These are phyloP conservation scores for Amphirosellinia nigrospora DNA, from an alignment of 495 filamentous ascomycete species.

Conservation along the genomic window DNA sequence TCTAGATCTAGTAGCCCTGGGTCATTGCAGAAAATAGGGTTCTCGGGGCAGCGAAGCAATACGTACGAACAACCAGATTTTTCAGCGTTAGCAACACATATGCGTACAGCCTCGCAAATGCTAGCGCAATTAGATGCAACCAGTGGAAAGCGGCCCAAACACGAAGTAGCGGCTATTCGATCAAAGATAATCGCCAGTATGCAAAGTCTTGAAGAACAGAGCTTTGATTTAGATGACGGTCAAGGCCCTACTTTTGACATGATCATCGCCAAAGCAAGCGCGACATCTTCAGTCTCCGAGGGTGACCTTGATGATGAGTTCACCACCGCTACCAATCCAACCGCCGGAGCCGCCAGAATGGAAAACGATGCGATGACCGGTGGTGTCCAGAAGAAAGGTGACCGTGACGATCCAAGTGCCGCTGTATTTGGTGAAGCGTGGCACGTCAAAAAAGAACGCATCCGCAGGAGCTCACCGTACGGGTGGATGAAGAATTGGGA, in stretches of 20 bases:
- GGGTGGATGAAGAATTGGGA: conserved; percentile 84
- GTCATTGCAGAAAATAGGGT: conserved; percentile 56
- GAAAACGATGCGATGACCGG: conserved; percentile 82
- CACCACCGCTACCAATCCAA: conserved; percentile 59
- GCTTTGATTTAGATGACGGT: conserved; percentile 67
- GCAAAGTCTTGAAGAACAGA: conserved; percentile 82
- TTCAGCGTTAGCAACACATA: conserved; percentile 77
- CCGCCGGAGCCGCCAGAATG: conserved; percentile 76
- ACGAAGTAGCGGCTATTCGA: conserved; percentile 76
- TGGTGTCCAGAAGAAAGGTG: conserved; percentile 74
- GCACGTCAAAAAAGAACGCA: conserved; percentile 76
- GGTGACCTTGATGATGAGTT: conserved; percentile 53
- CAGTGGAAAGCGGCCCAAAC: conserved; percentile 70
- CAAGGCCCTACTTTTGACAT: conserved; percentile 71
- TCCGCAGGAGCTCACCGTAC: conserved; percentile 74
- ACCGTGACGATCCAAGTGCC: conserved; percentile 79
- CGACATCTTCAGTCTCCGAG: conserved; percentile 41
- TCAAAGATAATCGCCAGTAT: conserved; percentile 82
- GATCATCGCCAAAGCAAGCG: conserved; percentile 67
- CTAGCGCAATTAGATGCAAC: conserved; percentile 76
- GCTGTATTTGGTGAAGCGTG: conserved; percentile 81
- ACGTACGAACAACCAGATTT: conserved; percentile 69
- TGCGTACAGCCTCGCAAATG: conserved; percentile 82
- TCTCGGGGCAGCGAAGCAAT: conserved; percentile 49
- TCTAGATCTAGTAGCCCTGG: conserved; percentile 67